Base-by-base conservation (phyloP, 2,329 filamentous ascomycete genomes). In the Trichoderma oligosporum region DNA sequence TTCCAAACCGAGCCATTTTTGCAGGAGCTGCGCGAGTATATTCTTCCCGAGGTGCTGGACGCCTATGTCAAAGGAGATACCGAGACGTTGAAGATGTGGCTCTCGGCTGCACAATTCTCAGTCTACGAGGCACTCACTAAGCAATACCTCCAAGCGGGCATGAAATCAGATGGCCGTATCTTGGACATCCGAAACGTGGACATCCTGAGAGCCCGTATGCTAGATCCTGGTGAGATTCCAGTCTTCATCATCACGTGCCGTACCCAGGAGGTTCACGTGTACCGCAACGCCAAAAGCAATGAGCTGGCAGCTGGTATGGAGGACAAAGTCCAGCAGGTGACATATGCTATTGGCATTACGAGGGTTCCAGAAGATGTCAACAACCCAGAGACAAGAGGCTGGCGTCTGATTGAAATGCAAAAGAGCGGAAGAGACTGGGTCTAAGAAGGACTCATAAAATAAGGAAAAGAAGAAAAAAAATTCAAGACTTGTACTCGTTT, bases 201-300 rank as follows among this genome's bases (percentile, higher is more conserved):
- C 69, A 91, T 95, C 52, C 74, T 93, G 41, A 85, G 84, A 65
- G 89, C 90, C 0, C 82, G 89, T 58, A 87, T 95, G 73, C 78
- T 95, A 47, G 90, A 94, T 58, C 89, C 89, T 2, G 89, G 89
- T 62, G 90, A 94, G 73, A 85, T 94, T 38, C 94, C 94, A 2
- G 93, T 99, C 24, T 97, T 99, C 70, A 96, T 99, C 70, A 88
- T 99, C 64, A 97, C 92, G 61, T 96, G 91, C 77, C 83, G 94
- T 63, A 97, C 94, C 9, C 94, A 99, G 72, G 94, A 99, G 74
- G 92, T 99, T 9, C 94, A 99, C 70, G 92, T 97, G 14, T 99
- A 97, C 78, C 84, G 89, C 61, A 96, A 97, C 63, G 85, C 87
- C 58, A 97, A 99, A 81, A 87, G 87, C 1, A 87, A 87, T 62